Evolutionary conservation across 192 early-diverging fungal genomes (phyloP), one percentile per base, ranked within the genome.

Genomic region (Coemansia brasiliensis): DNA sequence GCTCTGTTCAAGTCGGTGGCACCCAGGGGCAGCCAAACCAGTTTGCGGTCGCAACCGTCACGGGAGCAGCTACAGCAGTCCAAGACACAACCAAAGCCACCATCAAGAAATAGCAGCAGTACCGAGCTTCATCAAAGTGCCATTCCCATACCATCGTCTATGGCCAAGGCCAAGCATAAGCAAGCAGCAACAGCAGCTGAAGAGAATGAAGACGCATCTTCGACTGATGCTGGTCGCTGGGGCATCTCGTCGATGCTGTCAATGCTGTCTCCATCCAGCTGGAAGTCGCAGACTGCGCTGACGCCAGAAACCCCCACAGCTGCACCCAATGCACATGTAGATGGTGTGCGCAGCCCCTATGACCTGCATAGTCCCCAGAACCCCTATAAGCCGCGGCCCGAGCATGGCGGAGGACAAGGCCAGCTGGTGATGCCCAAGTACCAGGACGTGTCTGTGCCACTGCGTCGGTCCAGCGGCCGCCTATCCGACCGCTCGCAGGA

Each of bases 311-410:
- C 73, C 13, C 73, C 73, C 2, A 25, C 42, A 0, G 13, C 57
- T 11, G 24, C 39, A 3, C 37, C 22, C 16, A 22, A 38, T 17
- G 39, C 20, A 0, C 29, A 12, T 6, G 39, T 17, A 25, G 63
- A 22, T 1, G 37, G 48, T 0, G 49, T 38, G 42, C 32, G 44
- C 51, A 70, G 55, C 42, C 76, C 76, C n/a, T 79, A 79, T 52
- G 71, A 73, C 17, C 49, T 69, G 27, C 50, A 52, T 15, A 79
- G 69, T 13, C 71, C 76, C 8, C 76, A 72, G 63, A 69, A 53
- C n/a, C 76, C 76, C 12, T 73, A 79, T 39, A 58, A 61, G 41
- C 76, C 76, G 39, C 76, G 61, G 24, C 76, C 76, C 11, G 70
- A 79, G 60, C 76, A 79, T 27, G 62, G 50, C 27, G 62, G 76